Percentiles rank a stretch among this genome's conserved stretches.
phyloP scores from a whole-genome alignment of 192 early-diverging fungal genomes.

The Phlyctochytrium arcticum region DNA sequence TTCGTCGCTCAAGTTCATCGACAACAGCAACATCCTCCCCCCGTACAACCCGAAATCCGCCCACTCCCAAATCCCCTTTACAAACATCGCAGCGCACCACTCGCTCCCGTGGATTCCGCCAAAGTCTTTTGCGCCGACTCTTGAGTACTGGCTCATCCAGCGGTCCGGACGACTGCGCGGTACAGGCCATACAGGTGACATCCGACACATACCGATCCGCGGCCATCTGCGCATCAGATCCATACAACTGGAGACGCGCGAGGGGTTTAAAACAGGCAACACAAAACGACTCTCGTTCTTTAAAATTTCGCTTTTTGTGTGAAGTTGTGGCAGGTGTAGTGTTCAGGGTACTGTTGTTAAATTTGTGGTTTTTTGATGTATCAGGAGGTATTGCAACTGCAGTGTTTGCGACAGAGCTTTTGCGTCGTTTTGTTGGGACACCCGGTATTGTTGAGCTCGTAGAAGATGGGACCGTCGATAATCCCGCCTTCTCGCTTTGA shows the following conservation, averaged over 20 bases:
- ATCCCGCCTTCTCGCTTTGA: too few species aligned
- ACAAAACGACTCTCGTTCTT: background rate
- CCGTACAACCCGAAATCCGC: slow-evolving; percentile 2
- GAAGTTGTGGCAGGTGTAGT: too few species aligned
- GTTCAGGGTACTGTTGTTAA: too few species aligned
- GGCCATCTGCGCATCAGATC: background rate
- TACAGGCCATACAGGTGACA: background rate
- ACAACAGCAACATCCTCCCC: too few species aligned
- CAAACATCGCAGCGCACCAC: slow-evolving; percentile 27
- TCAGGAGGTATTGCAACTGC: too few species aligned
- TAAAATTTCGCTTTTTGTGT: background rate
- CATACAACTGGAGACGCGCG: background rate
- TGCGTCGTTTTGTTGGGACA: too few species aligned
- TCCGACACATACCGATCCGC: background rate
- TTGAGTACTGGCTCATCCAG: background rate
- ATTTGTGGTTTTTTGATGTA: too few species aligned
- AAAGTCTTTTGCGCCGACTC: slow-evolving; percentile 1
- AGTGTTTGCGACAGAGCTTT: too few species aligned
- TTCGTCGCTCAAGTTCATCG: too few species aligned
- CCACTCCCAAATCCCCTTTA: slow-evolving; percentile 7
- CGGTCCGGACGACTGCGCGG: background rate
- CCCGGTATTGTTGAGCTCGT: too few species aligned
- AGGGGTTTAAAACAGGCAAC: background rate
- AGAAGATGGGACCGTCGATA: too few species aligned
- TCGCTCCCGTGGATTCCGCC: background rate